Evolutionary conservation across 1,284 basidiomycete genomes (phyloP).

Genomic region (Xerocomus amazonicus): DNA sequence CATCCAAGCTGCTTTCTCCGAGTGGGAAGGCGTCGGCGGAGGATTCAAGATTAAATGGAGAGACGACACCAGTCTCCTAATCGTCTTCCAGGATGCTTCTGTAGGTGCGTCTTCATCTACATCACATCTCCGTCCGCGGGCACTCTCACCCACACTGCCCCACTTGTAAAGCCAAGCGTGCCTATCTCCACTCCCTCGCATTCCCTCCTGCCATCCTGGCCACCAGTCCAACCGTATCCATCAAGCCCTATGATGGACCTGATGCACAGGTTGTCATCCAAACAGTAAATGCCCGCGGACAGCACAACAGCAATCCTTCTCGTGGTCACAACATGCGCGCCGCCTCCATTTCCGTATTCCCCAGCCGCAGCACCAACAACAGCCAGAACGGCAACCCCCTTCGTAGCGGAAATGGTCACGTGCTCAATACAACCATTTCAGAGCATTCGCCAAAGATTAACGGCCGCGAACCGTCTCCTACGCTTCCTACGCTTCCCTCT

Average conservation of each 20-base stretch:
- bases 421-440: conserved; percentile 46
- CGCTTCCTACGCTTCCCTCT: conserved; percentile 72
- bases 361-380: conserved; percentile 43
- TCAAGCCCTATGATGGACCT: conserved; percentile 91
- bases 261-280: conserved; percentile 91
- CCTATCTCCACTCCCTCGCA: conserved; percentile 86
- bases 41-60: conserved; percentile 99
- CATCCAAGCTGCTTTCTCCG: conserved; percentile 86
- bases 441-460: conserved; percentile 43
- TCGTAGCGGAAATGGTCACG: conserved; percentile 37
- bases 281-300: conserved; percentile 73
- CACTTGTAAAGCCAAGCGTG: conserved; percentile 71
- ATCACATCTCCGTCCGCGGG: neutral
- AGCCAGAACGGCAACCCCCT: conserved; percentile 38
- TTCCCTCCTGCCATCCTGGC: conserved; percentile 75
- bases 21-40: conserved; percentile 83
- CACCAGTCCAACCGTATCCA: conserved; percentile 54
- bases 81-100: conserved; percentile 87
- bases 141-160: neutral
- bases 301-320: conserved; percentile 57
- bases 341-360: conserved; percentile 64
- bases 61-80: conserved; percentile 92
- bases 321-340: conserved; percentile 69
- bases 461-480: conserved; percentile 69
- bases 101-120: conserved; percentile 57